Evolutionary conservation across 257 asterid genomes (phyloP).

Genomic region (Przewalskia tangutica): DNA sequence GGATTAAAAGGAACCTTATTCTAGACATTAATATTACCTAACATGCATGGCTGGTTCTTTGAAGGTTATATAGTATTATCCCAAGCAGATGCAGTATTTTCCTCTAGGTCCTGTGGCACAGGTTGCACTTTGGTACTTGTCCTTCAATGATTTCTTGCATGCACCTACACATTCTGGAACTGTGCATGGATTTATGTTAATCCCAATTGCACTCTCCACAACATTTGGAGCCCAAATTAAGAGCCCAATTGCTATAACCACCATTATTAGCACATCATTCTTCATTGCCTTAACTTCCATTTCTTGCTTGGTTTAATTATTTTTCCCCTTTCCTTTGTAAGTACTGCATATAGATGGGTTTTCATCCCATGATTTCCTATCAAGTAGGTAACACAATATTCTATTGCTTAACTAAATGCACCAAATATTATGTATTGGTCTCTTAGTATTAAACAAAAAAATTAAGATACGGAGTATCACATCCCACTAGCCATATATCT

Average conservation of each 20-base stretch:
- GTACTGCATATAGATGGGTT: neutral
- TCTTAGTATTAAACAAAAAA: neutral
- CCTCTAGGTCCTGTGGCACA: slow-evolving; percentile 41
- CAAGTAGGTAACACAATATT: neutral
- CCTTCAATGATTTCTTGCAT: slow-evolving; percentile 33
- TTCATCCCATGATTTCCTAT: neutral
- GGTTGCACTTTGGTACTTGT: slow-evolving; percentile 28
- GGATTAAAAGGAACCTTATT: neutral
- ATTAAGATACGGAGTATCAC: neutral
- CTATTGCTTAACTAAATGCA: neutral
- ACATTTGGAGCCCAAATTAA: slow-evolving; percentile 15
- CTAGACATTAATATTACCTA: neutral
- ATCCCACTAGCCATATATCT: neutral
- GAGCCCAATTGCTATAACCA: neutral
- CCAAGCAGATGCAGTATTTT: slow-evolving; percentile 41
- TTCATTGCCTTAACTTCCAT: neutral
- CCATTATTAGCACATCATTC: neutral
- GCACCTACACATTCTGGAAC: slow-evolving; percentile 33
- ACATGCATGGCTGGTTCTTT: no score
- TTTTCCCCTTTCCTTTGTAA: no score
- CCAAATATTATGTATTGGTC: neutral
- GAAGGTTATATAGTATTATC: neutral
- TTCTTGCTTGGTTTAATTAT: neutral
- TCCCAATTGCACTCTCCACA: slow-evolving; percentile 45
- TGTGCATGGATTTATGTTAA: slow-evolving; percentile 39